A percentile compares a stretch with the other conserved stretches of the same genome.
Conservation (phyloP, 176 grass and related monocot genomes). For the Cocos nucifera region DNA sequence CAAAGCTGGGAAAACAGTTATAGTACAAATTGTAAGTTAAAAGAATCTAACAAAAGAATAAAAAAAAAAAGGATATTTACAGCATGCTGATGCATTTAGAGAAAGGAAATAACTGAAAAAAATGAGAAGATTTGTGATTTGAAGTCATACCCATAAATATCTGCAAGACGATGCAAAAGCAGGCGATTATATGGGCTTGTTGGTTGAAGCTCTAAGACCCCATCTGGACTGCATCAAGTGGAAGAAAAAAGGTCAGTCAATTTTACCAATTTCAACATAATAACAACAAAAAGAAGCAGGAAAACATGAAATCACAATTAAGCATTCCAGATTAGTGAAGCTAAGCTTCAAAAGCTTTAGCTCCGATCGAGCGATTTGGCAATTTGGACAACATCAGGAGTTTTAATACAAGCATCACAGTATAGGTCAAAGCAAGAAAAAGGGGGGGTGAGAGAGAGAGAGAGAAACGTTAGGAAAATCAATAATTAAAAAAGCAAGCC, state of each 20-base stretch:
- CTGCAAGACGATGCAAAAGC: slow-evolving; percentile 80
- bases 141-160: slow-evolving; percentile 67
- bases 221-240: slow-evolving; percentile 19
- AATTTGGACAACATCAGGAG: no score
- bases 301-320: no score
- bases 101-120: slow-evolving; percentile 3
- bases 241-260: background rate
- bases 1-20: slow-evolving; percentile 41
- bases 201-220: slow-evolving; percentile 73
- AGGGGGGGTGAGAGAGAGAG: no score
- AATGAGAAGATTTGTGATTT: background rate
- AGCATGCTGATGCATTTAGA: background rate
- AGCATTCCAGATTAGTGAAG: no score
- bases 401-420: no score
- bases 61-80: background rate
- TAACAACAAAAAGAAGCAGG: no score
- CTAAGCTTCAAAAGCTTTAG: no score
- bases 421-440: no score
- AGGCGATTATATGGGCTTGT: slow-evolving; percentile 69
- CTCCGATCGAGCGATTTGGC: no score
- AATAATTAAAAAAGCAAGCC: no score
- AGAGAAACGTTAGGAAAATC: no score
- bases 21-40: slow-evolving; percentile 7
- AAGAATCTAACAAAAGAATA: background rate
- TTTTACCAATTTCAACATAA: no score